Evolutionary conservation across 1,139 yeast genomes (phyloP).

Genomic region (Taiozyma sp.): DNA sequence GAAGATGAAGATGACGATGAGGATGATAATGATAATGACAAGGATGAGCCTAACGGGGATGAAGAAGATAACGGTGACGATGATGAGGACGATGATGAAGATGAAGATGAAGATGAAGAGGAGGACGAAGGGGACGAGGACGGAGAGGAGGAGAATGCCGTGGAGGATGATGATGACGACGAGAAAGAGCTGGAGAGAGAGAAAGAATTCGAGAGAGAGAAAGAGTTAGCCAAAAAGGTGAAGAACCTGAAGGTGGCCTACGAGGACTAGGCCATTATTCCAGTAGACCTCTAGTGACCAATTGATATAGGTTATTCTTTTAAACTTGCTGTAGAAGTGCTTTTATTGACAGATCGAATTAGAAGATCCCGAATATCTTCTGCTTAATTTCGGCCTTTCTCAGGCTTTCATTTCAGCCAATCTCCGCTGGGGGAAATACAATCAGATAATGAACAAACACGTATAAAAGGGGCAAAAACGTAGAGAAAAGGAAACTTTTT

Average conservation of each 20-base stretch:
- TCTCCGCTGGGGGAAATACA: not conserved
- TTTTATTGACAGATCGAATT: too few species aligned
- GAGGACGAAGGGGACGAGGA: slow-evolving; percentile 24
- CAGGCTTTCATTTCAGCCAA: not conserved
- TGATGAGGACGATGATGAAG: slow-evolving; percentile 35
- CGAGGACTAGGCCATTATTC: not conserved
- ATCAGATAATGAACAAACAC: not conserved
- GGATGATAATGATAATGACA: slow-evolving; percentile 47
- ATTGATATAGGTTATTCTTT: too few species aligned
- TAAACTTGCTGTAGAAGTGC: too few species aligned
- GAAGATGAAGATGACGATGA: slow-evolving; percentile 80
- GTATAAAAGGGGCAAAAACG: not conserved
- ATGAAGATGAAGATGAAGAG: slow-evolving; percentile 27
- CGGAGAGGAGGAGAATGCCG: slow-evolving; percentile 11
- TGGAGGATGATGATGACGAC: slow-evolving; percentile 1
- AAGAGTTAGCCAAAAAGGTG: not conserved
- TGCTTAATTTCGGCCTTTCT: not conserved
- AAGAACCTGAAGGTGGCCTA: not conserved
- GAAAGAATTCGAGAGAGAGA: too few species aligned
- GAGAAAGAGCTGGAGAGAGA: too few species aligned
- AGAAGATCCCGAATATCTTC: too few species aligned
- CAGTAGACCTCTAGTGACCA: too few species aligned
- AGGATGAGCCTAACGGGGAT: slow-evolving; percentile 40
- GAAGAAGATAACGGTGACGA: slow-evolving; percentile 39
- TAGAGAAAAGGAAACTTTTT: too few species aligned